Conservation (phyloP, 2,329 filamentous ascomycete genomes). For the Nothopassalora personata region DNA sequence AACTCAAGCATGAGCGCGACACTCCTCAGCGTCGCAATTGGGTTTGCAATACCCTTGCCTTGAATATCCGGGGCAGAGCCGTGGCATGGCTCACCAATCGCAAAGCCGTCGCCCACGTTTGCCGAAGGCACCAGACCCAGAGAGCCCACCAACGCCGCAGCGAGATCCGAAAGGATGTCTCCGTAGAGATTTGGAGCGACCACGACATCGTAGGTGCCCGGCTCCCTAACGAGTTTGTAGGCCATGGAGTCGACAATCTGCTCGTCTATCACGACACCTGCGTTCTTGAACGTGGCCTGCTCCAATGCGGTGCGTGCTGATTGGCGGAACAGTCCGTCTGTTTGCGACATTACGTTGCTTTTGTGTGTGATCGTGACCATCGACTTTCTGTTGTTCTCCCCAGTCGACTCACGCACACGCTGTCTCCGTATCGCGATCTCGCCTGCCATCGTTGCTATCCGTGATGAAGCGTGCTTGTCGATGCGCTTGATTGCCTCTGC, state of each 20-base stretch:
- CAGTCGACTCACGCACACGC: conserved; percentile 62
- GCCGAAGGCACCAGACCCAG: conserved; percentile 89
- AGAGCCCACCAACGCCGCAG: conserved; percentile 86
- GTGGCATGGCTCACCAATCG: conserved; percentile 97
- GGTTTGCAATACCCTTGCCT: conserved; percentile 89
- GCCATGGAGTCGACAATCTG: conserved; percentile 99
- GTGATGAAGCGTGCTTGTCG: conserved; percentile 72
- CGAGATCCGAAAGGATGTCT: conserved; percentile 92
- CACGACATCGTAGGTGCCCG: conserved; percentile 91
- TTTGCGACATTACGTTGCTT: conserved; percentile 93
- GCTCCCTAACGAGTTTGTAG: conserved; percentile 98
- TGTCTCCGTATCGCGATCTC: conserved; percentile 88
- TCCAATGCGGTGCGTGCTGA: conserved; percentile 70
- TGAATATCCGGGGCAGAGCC: conserved; percentile 93
- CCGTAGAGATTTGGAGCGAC: conserved; percentile 97
- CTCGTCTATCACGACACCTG: conserved; percentile 68
- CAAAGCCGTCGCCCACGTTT: conserved; percentile 90
- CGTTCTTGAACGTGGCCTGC: conserved; percentile 55
- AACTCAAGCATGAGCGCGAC: conserved; percentile 96
- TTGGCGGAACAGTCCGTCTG: conserved; percentile 88
- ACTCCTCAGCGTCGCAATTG: conserved; percentile 87
- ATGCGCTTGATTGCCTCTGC: conserved; percentile 98
- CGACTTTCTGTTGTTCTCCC: conserved; percentile 58
- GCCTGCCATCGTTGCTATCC: conserved; percentile 89
- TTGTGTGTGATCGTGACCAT: conserved; percentile 98